A percentile compares a stretch with the other conserved stretches of the same genome.
Conservation (phyloP, 2,329 filamentous ascomycete species). For the Fusarium subglutinans region DNA sequence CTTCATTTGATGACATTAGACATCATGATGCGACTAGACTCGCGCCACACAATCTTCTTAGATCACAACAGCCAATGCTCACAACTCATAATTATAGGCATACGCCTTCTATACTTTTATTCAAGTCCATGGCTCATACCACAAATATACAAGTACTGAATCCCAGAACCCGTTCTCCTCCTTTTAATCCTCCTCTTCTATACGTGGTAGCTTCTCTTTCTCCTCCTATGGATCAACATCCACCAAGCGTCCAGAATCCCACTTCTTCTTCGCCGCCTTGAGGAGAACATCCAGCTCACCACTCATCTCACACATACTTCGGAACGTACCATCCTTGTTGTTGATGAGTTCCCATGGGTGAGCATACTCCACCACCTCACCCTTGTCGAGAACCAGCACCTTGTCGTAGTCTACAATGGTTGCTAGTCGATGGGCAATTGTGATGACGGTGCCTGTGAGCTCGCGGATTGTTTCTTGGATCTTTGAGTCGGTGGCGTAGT, state of each 20-base stretch:
- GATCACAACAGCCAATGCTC: neutral
- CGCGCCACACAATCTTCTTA: neutral
- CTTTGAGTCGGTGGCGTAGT: slow-evolving; percentile 94
- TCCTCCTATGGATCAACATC: slow-evolving; percentile 43
- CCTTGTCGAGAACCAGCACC: slow-evolving; percentile 92
- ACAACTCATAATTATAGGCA: neutral
- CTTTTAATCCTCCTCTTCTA: slow-evolving; percentile 25
- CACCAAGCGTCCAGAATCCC: slow-evolving; percentile 52
- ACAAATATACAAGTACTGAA: neutral
- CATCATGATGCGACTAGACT: neutral
- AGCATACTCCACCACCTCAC: slow-evolving; percentile 87
- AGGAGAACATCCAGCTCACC: slow-evolving; percentile 63
- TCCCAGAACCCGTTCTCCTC: neutral
- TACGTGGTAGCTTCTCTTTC: neutral
- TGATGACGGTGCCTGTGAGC: slow-evolving; percentile 91
- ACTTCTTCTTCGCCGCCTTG: slow-evolving; percentile 66
- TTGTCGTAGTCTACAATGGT: slow-evolving; percentile 99
- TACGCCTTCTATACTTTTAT: slow-evolving; percentile 28
- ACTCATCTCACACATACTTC: slow-evolving; percentile 72
- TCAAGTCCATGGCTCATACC: slow-evolving; percentile 6
- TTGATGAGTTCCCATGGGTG: slow-evolving; percentile 85
- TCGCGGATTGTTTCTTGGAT: slow-evolving; percentile 98
- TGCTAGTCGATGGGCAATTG: slow-evolving; percentile 93
- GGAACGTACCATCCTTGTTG: slow-evolving; percentile 72
- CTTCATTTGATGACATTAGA: neutral